A percentile compares a stretch with the other conserved stretches of the same genome.
Conservation (phyloP, 345 rosid species). For the Syzygium aromaticum region DNA sequence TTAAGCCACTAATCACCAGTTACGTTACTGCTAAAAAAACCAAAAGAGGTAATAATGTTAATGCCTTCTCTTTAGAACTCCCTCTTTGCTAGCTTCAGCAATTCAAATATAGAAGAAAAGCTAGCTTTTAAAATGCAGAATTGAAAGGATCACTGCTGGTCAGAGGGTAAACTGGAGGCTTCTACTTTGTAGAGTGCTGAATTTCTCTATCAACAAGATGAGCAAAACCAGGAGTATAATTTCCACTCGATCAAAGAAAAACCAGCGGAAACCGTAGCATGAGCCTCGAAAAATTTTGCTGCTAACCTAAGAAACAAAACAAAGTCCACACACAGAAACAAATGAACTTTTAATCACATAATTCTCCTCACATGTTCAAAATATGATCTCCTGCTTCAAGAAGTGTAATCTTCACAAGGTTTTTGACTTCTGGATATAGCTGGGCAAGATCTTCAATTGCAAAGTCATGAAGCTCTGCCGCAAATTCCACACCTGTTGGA, state of each 20-base stretch:
- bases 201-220: background rate
- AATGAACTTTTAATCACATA: background rate
- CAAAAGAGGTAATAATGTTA: background rate
- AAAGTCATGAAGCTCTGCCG: conserved; percentile 79
- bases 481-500: conserved; percentile 85
- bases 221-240: background rate
- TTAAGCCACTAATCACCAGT: background rate
- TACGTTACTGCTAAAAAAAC: background rate
- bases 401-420: conserved; percentile 51
- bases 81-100: background rate
- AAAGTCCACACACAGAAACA: background rate
- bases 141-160: background rate
- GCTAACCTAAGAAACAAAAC: background rate
- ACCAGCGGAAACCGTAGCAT: too few species aligned
- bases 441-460: conserved; percentile 49
- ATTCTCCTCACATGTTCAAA: conserved; percentile 50
- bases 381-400: conserved; percentile 79
- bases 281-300: background rate
- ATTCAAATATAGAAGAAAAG: background rate
- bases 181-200: background rate
- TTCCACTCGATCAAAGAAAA: background rate
- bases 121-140: background rate
- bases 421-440: conserved; percentile 46
- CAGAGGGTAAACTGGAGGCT: background rate
- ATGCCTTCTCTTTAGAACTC: background rate